Evolutionary conservation across 768 basidiomycete species (phyloP), one percentile per base, ranked within the genome.

Genomic region (Paxillus ammoniavirescens): DNA sequence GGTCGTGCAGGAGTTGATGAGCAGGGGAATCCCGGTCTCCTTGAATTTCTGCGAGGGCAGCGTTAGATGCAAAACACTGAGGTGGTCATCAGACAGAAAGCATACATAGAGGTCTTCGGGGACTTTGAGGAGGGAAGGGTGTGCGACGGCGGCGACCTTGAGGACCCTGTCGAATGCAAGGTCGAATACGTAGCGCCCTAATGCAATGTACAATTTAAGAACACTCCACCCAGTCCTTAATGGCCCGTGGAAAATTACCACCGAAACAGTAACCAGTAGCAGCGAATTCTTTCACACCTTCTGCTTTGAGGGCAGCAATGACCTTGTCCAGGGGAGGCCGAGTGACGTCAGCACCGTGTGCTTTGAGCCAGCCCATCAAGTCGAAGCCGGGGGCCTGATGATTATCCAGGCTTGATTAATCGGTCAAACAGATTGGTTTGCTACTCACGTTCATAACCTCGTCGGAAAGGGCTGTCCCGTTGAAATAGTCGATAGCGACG

Each of bases 191-290:
- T 81, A 82, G 44, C 83, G 81, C 13, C 67, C 81, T 82, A 54
- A 2, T 1, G 14, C 18, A 18, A 26, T 3, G 5, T 9, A 8
- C 43, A 30, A 9, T 43, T 7, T 12, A 42, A 23, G 9, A 35
- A 35, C 35, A 12, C 5, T 35, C 1, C 13, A 4, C 13, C 13
- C 41, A 4, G 5, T 13, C 35, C n/a, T 8, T 23, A 14, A 5
- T 10, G 28, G 18, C 12, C 33, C 7, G 10, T 14, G 36, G 31
- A 44, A 15, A 59, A 75, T 53, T 54, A 77, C 82, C 87, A 54
- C 86, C 85, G 50, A 80, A 84, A 73, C 89, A 91, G 73, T 83
- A 90, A 3, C 86, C 87, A 5, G 79, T 78, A 0, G 83, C 82
- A 0, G 72, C 86, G 52, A 91, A 77, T 7, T 65, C 65, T 2